phyloP scores from a whole-genome alignment of 1,284 basidiomycete genomes.

The Rhodotorula glutinis region DNA sequence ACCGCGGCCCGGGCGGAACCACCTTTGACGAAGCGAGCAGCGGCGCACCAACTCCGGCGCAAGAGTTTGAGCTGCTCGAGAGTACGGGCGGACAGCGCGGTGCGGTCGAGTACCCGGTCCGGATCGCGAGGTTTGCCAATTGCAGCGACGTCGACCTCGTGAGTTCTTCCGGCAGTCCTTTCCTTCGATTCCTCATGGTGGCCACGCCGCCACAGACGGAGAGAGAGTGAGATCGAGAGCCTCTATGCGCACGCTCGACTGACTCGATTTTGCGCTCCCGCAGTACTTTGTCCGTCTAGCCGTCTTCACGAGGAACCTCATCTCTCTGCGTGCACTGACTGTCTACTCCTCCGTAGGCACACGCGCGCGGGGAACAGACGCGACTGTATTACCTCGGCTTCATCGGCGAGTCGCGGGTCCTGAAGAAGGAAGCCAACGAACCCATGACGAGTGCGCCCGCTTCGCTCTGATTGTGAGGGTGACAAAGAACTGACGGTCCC shows the following conservation, averaged over 20 bases:
- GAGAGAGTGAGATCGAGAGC: no score
- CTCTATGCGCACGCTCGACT: neutral
- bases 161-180: neutral
- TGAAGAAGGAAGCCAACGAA: conserved; percentile 54
- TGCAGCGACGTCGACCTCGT: conserved; percentile 57
- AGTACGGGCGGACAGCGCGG: conserved; percentile 60
- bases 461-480: no score
- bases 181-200: no score
- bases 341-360: no score
- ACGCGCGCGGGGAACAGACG: conserved; percentile 61
- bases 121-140: conserved; percentile 68
- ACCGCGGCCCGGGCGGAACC: conserved; percentile 19
- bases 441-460: conserved; percentile 29
- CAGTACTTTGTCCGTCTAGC: conserved; percentile 69
- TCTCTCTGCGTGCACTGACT: no score
- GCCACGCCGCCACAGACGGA: no score
- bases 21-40: conserved; percentile 17
- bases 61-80: conserved; percentile 66
- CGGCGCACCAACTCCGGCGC: conserved; percentile 55
- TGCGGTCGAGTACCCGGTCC: conserved; percentile 65
- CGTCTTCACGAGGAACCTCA: no score
- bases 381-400: conserved; percentile 75
- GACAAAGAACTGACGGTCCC: no score
- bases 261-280: conserved; percentile 48
- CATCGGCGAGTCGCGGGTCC: conserved; percentile 64